These are phyloP conservation scores for Glarea lozoyensis DNA, from an alignment of 495 filamentous ascomycete genomes.

Conservation along the genomic window DNA sequence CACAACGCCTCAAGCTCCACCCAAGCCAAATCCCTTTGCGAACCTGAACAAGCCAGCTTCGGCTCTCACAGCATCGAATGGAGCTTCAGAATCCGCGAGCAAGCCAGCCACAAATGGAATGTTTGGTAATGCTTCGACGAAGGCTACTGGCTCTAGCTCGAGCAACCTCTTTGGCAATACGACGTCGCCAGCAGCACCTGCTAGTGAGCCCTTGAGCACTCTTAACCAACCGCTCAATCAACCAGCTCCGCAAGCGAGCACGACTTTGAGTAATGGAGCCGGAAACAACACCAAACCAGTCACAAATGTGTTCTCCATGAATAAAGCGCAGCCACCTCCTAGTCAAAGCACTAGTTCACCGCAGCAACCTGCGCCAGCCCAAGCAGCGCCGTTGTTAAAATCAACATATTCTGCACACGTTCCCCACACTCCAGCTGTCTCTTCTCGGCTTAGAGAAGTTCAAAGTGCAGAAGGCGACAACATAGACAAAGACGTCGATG, in stretches of 20 bases:
- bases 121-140: not conserved
- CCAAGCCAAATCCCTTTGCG: too few species aligned
- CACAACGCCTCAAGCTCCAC: too few species aligned
- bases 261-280: not conserved
- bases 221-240: not conserved
- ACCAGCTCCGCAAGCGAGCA: not conserved
- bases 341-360: too few species aligned
- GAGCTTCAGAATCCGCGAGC: not conserved
- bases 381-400: not conserved
- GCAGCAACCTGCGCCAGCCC: too few species aligned
- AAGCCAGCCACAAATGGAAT: slow-evolving; percentile 4
- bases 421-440: not conserved
- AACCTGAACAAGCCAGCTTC: too few species aligned
- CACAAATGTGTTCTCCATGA: too few species aligned
- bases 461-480: not conserved
- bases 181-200: not conserved
- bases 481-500: not conserved
- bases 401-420: not conserved
- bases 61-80: slow-evolving; percentile 4
- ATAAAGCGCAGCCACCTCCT: too few species aligned
- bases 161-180: slow-evolving; percentile 3
- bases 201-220: not conserved
- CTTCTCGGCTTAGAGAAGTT: not conserved
- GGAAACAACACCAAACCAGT: too few species aligned
- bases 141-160: not conserved